Percentiles rank a stretch among this genome's conserved stretches.
phyloP scores from a whole-genome alignment of 2,329 filamentous ascomycete genomes.

The Ophiocordyceps camponoti-saundersi region DNA sequence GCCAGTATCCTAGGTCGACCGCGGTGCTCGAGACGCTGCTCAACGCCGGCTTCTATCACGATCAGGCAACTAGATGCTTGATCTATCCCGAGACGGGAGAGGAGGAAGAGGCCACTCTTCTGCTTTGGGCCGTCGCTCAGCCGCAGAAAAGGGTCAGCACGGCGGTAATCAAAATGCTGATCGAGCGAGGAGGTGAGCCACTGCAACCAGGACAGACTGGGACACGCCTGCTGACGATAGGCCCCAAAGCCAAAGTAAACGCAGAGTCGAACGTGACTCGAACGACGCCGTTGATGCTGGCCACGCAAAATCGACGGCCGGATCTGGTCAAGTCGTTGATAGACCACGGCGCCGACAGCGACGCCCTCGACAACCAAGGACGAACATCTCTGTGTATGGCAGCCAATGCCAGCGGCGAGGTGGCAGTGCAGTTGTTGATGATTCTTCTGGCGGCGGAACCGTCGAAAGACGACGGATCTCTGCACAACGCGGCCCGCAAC shows the following conservation, averaged over 20 bases:
- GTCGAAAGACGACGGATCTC: slow-evolving; percentile 44
- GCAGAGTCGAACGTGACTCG: slow-evolving; percentile 33
- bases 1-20: slow-evolving; percentile 35
- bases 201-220: neutral
- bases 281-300: slow-evolving; percentile 41
- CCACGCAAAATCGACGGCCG: slow-evolving; percentile 35
- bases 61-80: slow-evolving; percentile 27
- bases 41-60: slow-evolving; percentile 41
- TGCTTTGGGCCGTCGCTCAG: slow-evolving; percentile 45
- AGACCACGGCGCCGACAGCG: slow-evolving; percentile 40
- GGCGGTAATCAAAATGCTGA: slow-evolving; percentile 35
- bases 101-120: slow-evolving; percentile 35
- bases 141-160: slow-evolving; percentile 46
- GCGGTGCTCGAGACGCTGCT: slow-evolving; percentile 34
- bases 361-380: slow-evolving; percentile 36
- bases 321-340: slow-evolving; percentile 41
- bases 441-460: slow-evolving; percentile 37
- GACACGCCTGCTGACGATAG: slow-evolving; percentile 2
- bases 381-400: slow-evolving; percentile 45
- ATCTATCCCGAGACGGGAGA: slow-evolving; percentile 29
- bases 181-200: slow-evolving; percentile 24
- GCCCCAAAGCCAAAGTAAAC: slow-evolving; percentile 34
- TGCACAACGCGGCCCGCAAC: slow-evolving; percentile 46
- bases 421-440: slow-evolving; percentile 35
- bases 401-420: slow-evolving; percentile 33